Evolutionary conservation across 1,284 basidiomycete species (phyloP).

Genomic region (Salmacisia buchloeana): DNA sequence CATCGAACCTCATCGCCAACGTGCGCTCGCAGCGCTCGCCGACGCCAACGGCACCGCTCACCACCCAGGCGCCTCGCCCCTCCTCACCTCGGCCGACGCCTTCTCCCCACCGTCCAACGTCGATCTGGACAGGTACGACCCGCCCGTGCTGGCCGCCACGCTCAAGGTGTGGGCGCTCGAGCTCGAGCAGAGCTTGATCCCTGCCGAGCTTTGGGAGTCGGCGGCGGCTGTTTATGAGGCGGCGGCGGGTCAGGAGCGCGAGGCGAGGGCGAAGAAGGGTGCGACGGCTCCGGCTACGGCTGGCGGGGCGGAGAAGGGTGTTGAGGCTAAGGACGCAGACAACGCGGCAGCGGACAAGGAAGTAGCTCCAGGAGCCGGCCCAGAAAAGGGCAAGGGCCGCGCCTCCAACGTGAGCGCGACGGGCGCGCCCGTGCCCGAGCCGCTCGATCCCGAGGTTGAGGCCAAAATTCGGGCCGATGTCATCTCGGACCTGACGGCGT

Average conservation of each 20-base stretch:
- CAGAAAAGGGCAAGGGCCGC: constrained; percentile 54
- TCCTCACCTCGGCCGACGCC: constrained; percentile 5
- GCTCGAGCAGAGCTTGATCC: constrained; percentile 34
- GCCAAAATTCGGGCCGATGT: constrained; percentile 62
- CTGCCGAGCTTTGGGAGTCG: constrained; percentile 39
- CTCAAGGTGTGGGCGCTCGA: constrained; percentile 68
- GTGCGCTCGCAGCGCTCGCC: constrained; percentile 58
- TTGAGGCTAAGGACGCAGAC: constrained; percentile 2
- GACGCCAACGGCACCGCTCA: too few relatives aligned
- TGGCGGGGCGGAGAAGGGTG: too few relatives aligned
- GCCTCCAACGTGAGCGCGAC: constrained; percentile 59
- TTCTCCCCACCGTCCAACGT: constrained; percentile 56
- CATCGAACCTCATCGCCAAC: constrained; percentile 53
- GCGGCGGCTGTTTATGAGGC: constrained; percentile 41
- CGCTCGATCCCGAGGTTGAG: constrained; percentile 38
- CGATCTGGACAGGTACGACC: constrained; percentile 66
- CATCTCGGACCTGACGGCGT: constrained; percentile 62
- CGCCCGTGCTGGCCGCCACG: constrained; percentile 74
- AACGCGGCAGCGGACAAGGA: neutral
- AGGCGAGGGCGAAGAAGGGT: constrained; percentile 12
- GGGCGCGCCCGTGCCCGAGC: constrained; percentile 12
- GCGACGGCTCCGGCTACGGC: neutral
- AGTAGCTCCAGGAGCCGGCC: neutral
- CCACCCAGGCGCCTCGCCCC: too few relatives aligned
- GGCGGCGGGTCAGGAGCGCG: constrained; percentile 33